A percentile compares a stretch with the other conserved stretches of the same genome.
These are phyloP conservation scores for Leccinum variicolor DNA, from an alignment of 768 basidiomycete species.

Conservation along the genomic window DNA sequence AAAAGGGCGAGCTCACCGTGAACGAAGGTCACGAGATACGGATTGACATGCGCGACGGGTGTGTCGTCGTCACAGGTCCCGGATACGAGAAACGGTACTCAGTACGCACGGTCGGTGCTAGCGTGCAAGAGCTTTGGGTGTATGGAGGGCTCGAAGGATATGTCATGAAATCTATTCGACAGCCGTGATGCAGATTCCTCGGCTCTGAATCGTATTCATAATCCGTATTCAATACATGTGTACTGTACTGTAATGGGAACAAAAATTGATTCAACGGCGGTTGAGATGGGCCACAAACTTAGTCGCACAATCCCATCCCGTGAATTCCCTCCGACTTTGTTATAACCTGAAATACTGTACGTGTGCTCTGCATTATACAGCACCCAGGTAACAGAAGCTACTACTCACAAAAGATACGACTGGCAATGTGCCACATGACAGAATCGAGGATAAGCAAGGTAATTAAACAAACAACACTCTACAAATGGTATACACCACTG, in stretches of 20 bases:
- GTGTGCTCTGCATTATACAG: too few relatives aligned
- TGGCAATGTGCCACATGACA: not conserved
- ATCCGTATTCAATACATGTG: not conserved
- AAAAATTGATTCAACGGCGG: too few relatives aligned
- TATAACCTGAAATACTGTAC: too few relatives aligned
- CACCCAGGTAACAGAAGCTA: not conserved
- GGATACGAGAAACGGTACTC: constrained; percentile 54
- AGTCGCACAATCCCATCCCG: too few relatives aligned
- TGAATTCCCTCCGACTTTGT: too few relatives aligned
- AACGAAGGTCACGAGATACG: constrained; percentile 62
- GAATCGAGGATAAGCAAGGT: not conserved
- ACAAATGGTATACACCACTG: constrained; percentile 25
- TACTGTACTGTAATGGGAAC: too few relatives aligned
- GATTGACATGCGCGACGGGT: constrained; percentile 69
- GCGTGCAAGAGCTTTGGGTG: constrained; percentile 97
- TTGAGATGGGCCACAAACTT: too few relatives aligned
- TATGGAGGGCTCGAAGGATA: constrained; percentile 93
- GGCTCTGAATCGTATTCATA: not conserved
- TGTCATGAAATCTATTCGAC: constrained; percentile 68
- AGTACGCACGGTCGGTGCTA: constrained; percentile 79
- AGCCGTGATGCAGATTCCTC: constrained; percentile 6
- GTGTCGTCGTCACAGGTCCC: constrained; percentile 48
- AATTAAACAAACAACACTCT: constrained; percentile 10
- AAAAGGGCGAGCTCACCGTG: constrained; percentile 81
- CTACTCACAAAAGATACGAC: not conserved